Base-by-base conservation (phyloP, 805 yeast genomes). In the Candida alai region DNA sequence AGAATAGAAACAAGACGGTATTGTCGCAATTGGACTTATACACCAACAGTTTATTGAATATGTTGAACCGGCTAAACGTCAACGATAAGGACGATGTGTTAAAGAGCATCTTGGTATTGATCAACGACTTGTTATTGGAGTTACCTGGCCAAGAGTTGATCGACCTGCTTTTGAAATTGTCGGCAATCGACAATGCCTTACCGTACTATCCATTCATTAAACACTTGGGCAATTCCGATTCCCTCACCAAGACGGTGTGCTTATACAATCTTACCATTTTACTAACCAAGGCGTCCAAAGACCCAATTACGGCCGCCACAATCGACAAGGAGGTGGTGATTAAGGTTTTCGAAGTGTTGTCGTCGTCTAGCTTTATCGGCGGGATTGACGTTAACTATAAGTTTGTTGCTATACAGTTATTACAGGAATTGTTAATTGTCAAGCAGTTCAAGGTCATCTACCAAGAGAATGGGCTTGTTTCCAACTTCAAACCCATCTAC, bases 31-130 rank as follows among this genome's bases (percentile, higher is more conserved):
- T 73, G 23, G 73, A 70, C 17, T 53, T 65, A 32, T 82, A 78
- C 52, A 71, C 84, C 13, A 62, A 65, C 23, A 71, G 81, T 21
- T 55, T 80, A 19, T 60, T 77, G 38, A 65, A 71, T 19, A 50
- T 85, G 39, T 64, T 85, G 50, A 58, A 68, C 40, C 74, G 73
- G 46, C 55, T 62, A 46, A 55, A 58, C 10, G 51, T 54, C 13
- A 61, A 60, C 35, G 55, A 62, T 3, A 69, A 84, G 35, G 81
- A 74, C 47, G 89, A 81, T 38, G 78, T 81, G 27, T 69, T 78
- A 43, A 79, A 81, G 54, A 79, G 76, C 52, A 64, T 79, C 18
- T 67, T 81, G 32, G 82, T 79, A 15, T 63, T 81, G 34, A 58
- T 78, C 32, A 74, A 76, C 41, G 90, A 82, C 45, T 65, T 80